These are phyloP conservation scores for Stachybotrys chlorohalonatus DNA, from an alignment of 2,329 filamentous ascomycete genomes.

Conservation along the genomic window DNA sequence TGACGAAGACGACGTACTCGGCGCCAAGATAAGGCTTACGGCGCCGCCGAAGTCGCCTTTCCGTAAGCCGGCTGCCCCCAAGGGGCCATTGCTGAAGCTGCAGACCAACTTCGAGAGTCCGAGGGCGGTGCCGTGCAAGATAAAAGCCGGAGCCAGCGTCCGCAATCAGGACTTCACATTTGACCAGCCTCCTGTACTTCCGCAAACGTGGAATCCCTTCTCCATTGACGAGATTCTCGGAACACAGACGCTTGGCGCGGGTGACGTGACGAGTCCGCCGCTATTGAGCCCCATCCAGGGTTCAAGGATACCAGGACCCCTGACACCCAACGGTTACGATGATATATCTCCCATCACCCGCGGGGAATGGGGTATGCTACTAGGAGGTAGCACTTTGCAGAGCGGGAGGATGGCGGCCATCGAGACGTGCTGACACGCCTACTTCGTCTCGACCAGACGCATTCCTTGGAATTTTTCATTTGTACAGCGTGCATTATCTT, in stretches of 20 bases:
- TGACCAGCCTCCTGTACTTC: neutral
- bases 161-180: neutral
- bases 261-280: neutral
- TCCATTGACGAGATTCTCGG: neutral
- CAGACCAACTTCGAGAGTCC: slow-evolving; percentile 31
- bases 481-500: neutral
- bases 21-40: neutral
- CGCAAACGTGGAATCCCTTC: slow-evolving; percentile 7
- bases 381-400: slow-evolving; percentile 36
- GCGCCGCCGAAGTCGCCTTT: neutral
- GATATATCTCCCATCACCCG: slow-evolving; percentile 55
- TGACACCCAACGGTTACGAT: slow-evolving; percentile 50
- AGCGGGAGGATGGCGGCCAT: slow-evolving; percentile 38
- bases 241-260: neutral
- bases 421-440: slow-evolving; percentile 18
- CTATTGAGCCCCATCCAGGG: slow-evolving; percentile 10
- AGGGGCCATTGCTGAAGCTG: slow-evolving; percentile 26
- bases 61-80: slow-evolving; percentile 15
- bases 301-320: slow-evolving; percentile 29
- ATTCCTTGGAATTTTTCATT: neutral
- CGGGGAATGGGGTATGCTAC: slow-evolving; percentile 54
- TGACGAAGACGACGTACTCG: slow-evolving; percentile 4
- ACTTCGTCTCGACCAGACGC: neutral
- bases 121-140: neutral
- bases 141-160: neutral